Evolutionary conservation across 176 grass and related monocot species (phyloP), one percentile per base, ranked within the genome.

Genomic region (Thalia dealbata): DNA sequence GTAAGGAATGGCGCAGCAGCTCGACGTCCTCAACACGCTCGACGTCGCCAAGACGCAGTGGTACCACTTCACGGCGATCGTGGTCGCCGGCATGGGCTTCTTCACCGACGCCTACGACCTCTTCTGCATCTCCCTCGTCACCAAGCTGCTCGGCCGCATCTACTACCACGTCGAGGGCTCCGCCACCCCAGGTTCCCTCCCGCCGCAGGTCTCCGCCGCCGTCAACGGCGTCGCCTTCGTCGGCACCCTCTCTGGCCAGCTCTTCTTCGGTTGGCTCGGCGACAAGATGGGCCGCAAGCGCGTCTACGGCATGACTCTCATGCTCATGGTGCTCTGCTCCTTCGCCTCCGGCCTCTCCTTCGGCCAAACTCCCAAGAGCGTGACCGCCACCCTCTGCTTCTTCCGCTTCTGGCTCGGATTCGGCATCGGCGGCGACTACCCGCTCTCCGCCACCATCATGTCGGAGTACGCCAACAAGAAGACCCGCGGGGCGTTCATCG

Each of bases 21-120:
- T 45, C 15, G 6, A 76, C 55, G 80, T 82, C 46, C 46, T 82
- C 30, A 76, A 26, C 60, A 63, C 80, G 16, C 80, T 82, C 15
- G 80, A 82, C 73, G 45, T 67, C 4, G 80, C 80, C 19, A 61
- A 29, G 59, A 83, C 75, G 10, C 75, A 78, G 28, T 73, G 52
- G 69, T 83, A 83, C n/a, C 81, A 83, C 56, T 83, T 78, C 56
- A 83, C 81, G 29, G 67, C 81, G 1, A 83, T 83, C 55, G 38
- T 83, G 19, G 73, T 83, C 43, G 81, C 75, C 21, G 81, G 81
- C 58, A 83, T 83, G 75, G 81, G 81, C 56, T 83, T 83, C 75
- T 83, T 83, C 68, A 83, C 75, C 22, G 81, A 83, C 72, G 81
- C 81, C 19, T 83, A 83, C 23, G 81, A 83, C 46, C 75, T 83